Evolutionary conservation across 2,329 filamentous ascomycete species (phyloP).

Genomic region (Penicillium sp.): DNA sequence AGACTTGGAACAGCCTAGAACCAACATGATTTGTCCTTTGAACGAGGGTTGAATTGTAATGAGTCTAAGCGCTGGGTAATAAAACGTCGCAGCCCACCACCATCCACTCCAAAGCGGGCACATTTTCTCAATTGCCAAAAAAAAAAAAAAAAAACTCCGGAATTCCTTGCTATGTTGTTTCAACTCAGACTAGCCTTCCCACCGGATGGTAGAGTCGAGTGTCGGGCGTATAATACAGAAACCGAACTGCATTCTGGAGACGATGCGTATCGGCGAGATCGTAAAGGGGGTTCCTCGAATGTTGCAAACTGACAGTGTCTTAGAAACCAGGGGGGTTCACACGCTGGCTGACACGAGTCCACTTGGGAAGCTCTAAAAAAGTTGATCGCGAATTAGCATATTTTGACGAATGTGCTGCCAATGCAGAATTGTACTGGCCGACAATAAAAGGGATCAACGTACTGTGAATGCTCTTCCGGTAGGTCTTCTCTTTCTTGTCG

Average conservation of each 20-base stretch:
- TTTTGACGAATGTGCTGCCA: neutral
- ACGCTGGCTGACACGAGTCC: slow-evolving; percentile 92
- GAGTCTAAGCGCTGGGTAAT: slow-evolving; percentile 26
- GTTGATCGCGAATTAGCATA: slow-evolving; percentile 2
- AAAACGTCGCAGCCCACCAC: slow-evolving; percentile 23
- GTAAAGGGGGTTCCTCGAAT: neutral
- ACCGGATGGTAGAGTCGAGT: slow-evolving; percentile 5
- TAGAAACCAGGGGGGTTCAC: slow-evolving; percentile 94
- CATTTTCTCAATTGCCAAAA: slow-evolving; percentile 32
- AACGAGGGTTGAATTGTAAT: slow-evolving; percentile 19
- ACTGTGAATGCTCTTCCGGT: slow-evolving; percentile 98
- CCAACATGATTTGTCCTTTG: slow-evolving; percentile 4
- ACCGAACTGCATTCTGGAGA: slow-evolving; percentile 4
- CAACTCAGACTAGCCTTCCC: slow-evolving; percentile 12
- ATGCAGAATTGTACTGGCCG: neutral
- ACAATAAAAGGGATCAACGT: slow-evolving; percentile 44
- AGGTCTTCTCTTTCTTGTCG: slow-evolving; percentile 91
- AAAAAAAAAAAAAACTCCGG: no score
- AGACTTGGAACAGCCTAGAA: neutral
- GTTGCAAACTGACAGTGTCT: slow-evolving; percentile 19
- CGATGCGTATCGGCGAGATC: slow-evolving; percentile 7
- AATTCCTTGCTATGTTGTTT: slow-evolving; percentile 27
- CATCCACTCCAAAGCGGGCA: slow-evolving; percentile 11
- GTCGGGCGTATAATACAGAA: slow-evolving; percentile 33
- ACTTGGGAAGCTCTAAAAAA: slow-evolving; percentile 71